Evolutionary conservation across 1,284 basidiomycete species (phyloP).

Genomic region (Moesziomyces sp.): DNA sequence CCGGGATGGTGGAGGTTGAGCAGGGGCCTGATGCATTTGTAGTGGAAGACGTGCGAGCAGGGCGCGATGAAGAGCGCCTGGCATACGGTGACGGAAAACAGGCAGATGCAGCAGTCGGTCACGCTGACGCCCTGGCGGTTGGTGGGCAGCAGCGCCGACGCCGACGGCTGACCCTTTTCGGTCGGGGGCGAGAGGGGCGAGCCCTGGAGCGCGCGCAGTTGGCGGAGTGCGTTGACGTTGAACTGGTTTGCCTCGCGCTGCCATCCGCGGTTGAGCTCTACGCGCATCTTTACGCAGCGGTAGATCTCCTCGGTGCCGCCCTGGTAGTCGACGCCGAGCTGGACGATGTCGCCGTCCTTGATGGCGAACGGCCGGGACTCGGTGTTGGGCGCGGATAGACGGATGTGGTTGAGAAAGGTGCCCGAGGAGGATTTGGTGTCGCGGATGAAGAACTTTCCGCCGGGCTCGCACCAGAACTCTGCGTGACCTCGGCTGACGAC

Average conservation of each 20-base stretch:
- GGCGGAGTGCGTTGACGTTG: constrained; percentile 86
- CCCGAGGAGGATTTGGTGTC: constrained; percentile 92
- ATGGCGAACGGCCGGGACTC: constrained; percentile 80
- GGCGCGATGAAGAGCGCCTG: constrained; percentile 94
- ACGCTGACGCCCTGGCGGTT: constrained; percentile 59
- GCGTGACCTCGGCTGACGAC: constrained; percentile 94
- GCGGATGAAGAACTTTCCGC: constrained; percentile 81
- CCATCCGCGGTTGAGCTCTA: constrained; percentile 86
- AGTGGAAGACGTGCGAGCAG: constrained; percentile 92
- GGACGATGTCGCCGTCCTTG: constrained; percentile 93
- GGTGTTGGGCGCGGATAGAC: constrained; percentile 83
- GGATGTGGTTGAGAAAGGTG: constrained; percentile 95
- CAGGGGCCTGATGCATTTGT: constrained; percentile 95
- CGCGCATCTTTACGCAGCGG: constrained; percentile 94
- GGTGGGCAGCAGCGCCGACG: constrained; percentile 33
- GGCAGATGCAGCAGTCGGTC: constrained; percentile 68
- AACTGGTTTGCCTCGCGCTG: constrained; percentile 88
- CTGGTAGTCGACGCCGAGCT: constrained; percentile 97
- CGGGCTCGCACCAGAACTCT: constrained; percentile 83
- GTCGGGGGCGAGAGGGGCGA: constrained; percentile 28
- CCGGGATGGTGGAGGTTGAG: constrained; percentile 86
- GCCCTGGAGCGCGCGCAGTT: constrained; percentile 78
- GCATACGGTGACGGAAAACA: constrained; percentile 91
- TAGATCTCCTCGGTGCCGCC: constrained; percentile 97
- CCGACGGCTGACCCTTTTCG: constrained; percentile 22